Conservation (phyloP, 495 filamentous ascomycete genomes). For the Chaetomium cochliodes region DNA sequence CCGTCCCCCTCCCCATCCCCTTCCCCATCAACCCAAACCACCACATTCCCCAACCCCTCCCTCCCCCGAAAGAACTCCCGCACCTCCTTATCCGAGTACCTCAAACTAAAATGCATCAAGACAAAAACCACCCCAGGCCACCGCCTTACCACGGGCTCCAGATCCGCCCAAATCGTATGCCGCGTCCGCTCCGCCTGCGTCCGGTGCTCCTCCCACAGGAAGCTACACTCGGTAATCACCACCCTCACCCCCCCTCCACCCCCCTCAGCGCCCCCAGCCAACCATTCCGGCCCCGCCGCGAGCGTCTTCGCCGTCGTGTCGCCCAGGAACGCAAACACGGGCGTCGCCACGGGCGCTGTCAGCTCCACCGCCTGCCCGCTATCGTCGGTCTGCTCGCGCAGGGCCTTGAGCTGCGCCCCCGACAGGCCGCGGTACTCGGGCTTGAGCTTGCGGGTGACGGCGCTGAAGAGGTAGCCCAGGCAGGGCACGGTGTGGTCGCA, state of each 20-base stretch:
- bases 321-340: constrained; percentile 43
- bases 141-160: constrained; percentile 34
- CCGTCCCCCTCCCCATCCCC: constrained; percentile 1
- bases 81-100: constrained; percentile 38
- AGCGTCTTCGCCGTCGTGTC: constrained; percentile 38
- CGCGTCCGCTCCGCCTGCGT: constrained; percentile 38
- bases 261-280: constrained; percentile 11
- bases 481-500: constrained; percentile 44
- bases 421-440: constrained; percentile 26
- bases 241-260: constrained; percentile 29
- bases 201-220: constrained; percentile 36
- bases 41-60: constrained; percentile 36
- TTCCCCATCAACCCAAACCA: constrained; percentile 41
- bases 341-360: constrained; percentile 30
- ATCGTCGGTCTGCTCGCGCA: constrained; percentile 21
- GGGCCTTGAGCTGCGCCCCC: constrained; percentile 26
- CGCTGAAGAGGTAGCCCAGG: constrained; percentile 40
- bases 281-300: constrained; percentile 26
- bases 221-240: constrained; percentile 44
- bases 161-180: constrained; percentile 40
- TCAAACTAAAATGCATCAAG: constrained; percentile 42
- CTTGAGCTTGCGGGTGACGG: constrained; percentile 30
- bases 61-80: constrained; percentile 34
- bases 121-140: constrained; percentile 39
- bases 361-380: constrained; percentile 26